phyloP scores from a whole-genome alignment of 2,329 filamentous ascomycete species.

The Xylaria arbuscula region DNA sequence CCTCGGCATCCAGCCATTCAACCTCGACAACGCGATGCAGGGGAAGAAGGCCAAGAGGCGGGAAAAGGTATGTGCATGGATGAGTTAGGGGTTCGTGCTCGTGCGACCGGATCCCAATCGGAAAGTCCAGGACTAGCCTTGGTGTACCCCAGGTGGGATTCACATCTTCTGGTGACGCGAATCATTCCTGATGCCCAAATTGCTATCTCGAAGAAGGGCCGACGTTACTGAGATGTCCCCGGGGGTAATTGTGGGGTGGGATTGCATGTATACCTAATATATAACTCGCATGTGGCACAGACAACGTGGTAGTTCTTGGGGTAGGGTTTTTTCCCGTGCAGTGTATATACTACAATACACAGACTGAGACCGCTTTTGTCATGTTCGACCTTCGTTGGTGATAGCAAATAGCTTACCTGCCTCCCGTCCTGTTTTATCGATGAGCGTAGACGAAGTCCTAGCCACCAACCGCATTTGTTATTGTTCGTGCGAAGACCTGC shows the following conservation, averaged over 20 bases:
- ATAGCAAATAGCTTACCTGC: conserved; percentile 18
- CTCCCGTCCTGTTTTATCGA: conserved; percentile 1
- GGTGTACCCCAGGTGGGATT: conserved; percentile 12
- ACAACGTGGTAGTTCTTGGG: conserved; percentile 33
- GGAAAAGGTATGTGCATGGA: conserved; percentile 13
- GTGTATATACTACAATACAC: not conserved
- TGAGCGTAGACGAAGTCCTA: conserved; percentile 5
- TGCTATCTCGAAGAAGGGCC: conserved; percentile 36
- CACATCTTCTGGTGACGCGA: conserved; percentile 25
- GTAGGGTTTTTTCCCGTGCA: conserved; percentile 12
- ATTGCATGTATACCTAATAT: conserved; percentile 11
- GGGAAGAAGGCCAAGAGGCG: conserved; percentile 22
- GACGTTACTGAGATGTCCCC: conserved; percentile 11
- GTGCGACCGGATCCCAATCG: conserved; percentile 37
- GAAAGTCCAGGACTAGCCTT: conserved; percentile 15
- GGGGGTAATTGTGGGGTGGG: conserved; percentile 21
- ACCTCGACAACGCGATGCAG: conserved; percentile 30
- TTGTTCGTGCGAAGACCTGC: not conserved
- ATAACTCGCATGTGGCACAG: conserved; percentile 25
- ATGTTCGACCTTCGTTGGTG: conserved; percentile 22
- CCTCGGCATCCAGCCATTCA: conserved; percentile 19
- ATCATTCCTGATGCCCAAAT: conserved; percentile 32
- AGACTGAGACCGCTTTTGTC: conserved; percentile 13
- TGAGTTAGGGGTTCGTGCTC: conserved; percentile 21
- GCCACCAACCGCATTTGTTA: not conserved